phyloP scores from a whole-genome alignment of 805 yeast species.

The Kazachstania martiniae region DNA sequence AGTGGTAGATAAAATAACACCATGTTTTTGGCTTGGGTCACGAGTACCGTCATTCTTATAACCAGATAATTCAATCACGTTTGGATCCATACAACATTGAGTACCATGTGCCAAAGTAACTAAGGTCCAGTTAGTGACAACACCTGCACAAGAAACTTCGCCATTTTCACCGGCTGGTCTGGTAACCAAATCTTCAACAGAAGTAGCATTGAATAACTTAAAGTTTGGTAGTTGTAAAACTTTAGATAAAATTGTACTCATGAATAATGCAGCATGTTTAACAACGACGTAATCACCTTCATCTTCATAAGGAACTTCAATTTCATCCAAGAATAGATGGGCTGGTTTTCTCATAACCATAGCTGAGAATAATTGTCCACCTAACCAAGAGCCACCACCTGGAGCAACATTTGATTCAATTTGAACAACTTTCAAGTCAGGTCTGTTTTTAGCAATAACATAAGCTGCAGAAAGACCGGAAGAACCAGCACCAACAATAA shows the following conservation, averaged over 20 bases:
- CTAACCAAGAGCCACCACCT: slow-evolving; percentile 75
- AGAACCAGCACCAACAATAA: slow-evolving; percentile 70
- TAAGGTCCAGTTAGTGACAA: slow-evolving; percentile 75
- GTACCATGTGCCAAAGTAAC: slow-evolving; percentile 66
- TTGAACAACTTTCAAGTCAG: slow-evolving; percentile 63
- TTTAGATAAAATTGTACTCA: slow-evolving; percentile 58
- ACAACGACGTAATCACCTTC: slow-evolving; percentile 75
- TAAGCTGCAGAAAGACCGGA: slow-evolving; percentile 73
- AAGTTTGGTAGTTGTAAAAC: slow-evolving; percentile 64
- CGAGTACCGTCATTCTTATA: slow-evolving; percentile 24
- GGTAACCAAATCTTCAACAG: slow-evolving; percentile 71
- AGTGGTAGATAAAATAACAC: slow-evolving; percentile 57
- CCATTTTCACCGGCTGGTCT: slow-evolving; percentile 48
- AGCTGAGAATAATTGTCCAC: slow-evolving; percentile 68
- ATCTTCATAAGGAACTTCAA: slow-evolving; percentile 59
- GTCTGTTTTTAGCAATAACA: slow-evolving; percentile 59
- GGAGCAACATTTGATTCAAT: slow-evolving; percentile 67
- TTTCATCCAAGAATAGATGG: slow-evolving; percentile 52
- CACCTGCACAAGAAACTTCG: slow-evolving; percentile 61
- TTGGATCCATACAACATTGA: slow-evolving; percentile 77
- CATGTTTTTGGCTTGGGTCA: slow-evolving; percentile 28
- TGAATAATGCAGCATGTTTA: slow-evolving; percentile 70
- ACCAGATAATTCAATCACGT: slow-evolving; percentile 51
- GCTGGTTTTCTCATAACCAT: slow-evolving; percentile 77
- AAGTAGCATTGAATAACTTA: slow-evolving; percentile 68